These are phyloP conservation scores for Saturnispora saitoi DNA, from an alignment of 805 yeast species.

Conservation along the genomic window DNA sequence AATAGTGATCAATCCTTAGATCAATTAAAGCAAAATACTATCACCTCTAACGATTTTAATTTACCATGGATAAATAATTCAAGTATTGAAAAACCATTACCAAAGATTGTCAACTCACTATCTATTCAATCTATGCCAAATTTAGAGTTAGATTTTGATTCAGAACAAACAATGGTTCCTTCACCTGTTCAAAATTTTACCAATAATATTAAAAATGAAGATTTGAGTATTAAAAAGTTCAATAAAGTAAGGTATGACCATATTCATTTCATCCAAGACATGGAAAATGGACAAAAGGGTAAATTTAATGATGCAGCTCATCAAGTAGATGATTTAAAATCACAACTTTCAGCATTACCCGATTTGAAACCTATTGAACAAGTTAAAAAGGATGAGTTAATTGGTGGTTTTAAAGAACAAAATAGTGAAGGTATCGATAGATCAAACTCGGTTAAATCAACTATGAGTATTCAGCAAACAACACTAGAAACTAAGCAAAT, in stretches of 20 bases:
- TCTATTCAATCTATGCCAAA: constrained; percentile 29
- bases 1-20: neutral
- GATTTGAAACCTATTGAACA: constrained; percentile 8
- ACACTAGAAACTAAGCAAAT: constrained; percentile 19
- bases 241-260: constrained; percentile 21
- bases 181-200: constrained; percentile 16
- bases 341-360: constrained; percentile 11
- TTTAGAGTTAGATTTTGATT: constrained; percentile 16
- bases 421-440: constrained; percentile 20
- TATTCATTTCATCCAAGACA: constrained; percentile 22
- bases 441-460: constrained; percentile 22
- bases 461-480: constrained; percentile 24
- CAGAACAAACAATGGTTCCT: constrained; percentile 23
- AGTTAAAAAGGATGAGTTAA: constrained; percentile 2
- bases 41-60: too few relatives aligned
- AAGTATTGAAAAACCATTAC: constrained; percentile 26
- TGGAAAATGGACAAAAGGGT: constrained; percentile 16
- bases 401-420: constrained; percentile 20
- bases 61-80: neutral
- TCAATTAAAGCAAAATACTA: neutral
- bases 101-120: constrained; percentile 29
- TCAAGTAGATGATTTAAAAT: constrained; percentile 13
- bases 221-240: constrained; percentile 10
- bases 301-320: constrained; percentile 8
- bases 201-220: neutral